Conservation (phyloP, 257 asterid species). For the Coffea eugenioides region DNA sequence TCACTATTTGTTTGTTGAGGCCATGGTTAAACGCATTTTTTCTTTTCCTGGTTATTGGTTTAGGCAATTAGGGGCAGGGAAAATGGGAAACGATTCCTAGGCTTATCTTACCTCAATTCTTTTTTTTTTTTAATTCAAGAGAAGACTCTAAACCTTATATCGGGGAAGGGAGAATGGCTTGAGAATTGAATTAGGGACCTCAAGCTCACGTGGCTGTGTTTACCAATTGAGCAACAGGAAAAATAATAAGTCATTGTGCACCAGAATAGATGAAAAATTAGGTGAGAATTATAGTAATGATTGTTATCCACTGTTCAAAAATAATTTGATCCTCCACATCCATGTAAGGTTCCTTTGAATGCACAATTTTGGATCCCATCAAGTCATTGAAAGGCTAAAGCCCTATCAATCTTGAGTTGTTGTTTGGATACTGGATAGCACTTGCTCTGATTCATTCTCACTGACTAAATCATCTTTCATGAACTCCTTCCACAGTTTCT, state of each 20-base stretch:
- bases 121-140: too few relatives aligned
- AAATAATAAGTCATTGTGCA: not conserved
- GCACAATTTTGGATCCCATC: constrained; percentile 20
- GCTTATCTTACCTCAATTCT: too few relatives aligned
- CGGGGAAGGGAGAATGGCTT: too few relatives aligned
- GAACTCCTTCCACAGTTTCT: not conserved
- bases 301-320: constrained; percentile 19
- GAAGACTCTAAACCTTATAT: too few relatives aligned
- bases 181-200: too few relatives aligned
- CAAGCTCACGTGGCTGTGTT: too few relatives aligned
- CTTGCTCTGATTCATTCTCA: constrained; percentile 5
- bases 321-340: constrained; percentile 20
- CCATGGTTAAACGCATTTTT: too few relatives aligned
- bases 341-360: constrained; percentile 20
- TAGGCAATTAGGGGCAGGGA: too few relatives aligned
- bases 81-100: too few relatives aligned
- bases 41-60: too few relatives aligned
- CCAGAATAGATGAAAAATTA: not conserved
- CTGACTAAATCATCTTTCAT: constrained; percentile 1
- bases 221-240: not conserved
- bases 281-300: not conserved
- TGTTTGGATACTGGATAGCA: not conserved
- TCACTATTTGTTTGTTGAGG: too few relatives aligned
- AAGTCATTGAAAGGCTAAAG: constrained; percentile 18
- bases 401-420: constrained; percentile 12